Base-by-base conservation (phyloP, 2,329 filamentous ascomycete genomes). In the Ceratocystis smalleyi region DNA sequence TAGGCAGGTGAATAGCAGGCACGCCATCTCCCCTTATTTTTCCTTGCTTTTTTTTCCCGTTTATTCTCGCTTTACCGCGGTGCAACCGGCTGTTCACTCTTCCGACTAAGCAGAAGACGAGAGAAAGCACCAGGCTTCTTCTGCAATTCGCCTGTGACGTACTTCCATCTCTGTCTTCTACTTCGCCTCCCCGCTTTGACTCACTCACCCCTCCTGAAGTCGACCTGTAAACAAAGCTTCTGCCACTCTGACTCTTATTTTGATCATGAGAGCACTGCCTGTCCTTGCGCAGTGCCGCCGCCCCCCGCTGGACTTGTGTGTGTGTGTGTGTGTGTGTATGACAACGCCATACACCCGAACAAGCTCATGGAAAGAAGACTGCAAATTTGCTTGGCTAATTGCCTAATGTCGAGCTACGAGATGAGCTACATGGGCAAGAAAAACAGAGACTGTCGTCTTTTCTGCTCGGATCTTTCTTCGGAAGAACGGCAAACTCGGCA, bases 121-220 rank as follows among this genome's bases (percentile, higher is more conserved):
- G 22, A 7, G 12, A 10, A 55, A 32, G 12, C 12, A 12, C 17
- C 24, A 57, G 8, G 8, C 27, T 35, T n/a, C 5, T 55, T n/a
- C 8, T 4, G n/a, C 7, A 24, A n/a, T 30, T 55, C 47, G 47
- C 47, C 35, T 4, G 47, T 27, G 47, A 24, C 24, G 17, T 51
- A 15, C 47, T 22, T 51, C 10, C 3, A 24, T 17, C 12, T 8
- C 35, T 2, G 22, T 5, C 3, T 15, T 55, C 54, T n/a, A 57
- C 54, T 57, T 57, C 27, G 54, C 54, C 54, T 57, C 54, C 24
- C 27, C 54, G 54, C 54, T 57, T 57, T 57, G 54, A 24, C 54
- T 30, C 32, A n/a, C 17, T 1, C 47, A 17, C 19, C 8, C 15
- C 22, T n/a, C 54, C 32, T 15, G 2, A n/a, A 12, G 47, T 30